Conservation (phyloP, 495 filamentous ascomycete genomes). For the Daldinia caldariorum region DNA sequence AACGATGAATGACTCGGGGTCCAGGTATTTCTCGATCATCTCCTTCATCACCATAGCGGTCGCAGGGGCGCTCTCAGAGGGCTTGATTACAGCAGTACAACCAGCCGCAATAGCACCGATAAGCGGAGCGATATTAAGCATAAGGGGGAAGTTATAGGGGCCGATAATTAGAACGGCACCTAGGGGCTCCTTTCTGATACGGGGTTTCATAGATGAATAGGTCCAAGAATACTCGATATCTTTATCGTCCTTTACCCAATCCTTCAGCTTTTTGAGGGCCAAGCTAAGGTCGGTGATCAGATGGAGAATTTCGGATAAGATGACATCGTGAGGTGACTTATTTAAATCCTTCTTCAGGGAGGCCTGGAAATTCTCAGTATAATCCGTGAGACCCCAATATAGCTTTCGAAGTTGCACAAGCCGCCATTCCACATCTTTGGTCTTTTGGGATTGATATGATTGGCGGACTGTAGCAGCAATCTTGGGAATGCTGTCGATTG, state of each 20-base stretch:
- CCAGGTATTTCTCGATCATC: constrained; percentile 76
- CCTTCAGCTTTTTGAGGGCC: constrained; percentile 75
- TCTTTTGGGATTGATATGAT: constrained; percentile 80
- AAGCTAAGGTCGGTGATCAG: constrained; percentile 81
- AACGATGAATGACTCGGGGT: constrained; percentile 77
- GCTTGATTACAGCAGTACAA: constrained; percentile 89
- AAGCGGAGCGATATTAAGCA: constrained; percentile 78
- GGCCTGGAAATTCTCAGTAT: constrained; percentile 71
- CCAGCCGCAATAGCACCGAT: constrained; percentile 93
- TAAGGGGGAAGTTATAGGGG: constrained; percentile 91
- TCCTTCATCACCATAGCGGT: constrained; percentile 82
- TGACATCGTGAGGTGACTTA: constrained; percentile 75
- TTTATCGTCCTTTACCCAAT: constrained; percentile 83
- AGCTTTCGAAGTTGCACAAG: constrained; percentile 87
- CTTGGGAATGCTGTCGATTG: constrained; percentile 70
- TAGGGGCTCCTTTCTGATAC: constrained; percentile 88
- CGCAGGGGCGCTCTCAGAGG: constrained; percentile 80
- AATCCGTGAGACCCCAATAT: constrained; percentile 90
- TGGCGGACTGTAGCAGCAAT: constrained; percentile 66
- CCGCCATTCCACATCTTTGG: constrained; percentile 81
- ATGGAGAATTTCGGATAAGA: constrained; percentile 77
- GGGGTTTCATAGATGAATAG: constrained; percentile 73
- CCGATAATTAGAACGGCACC: constrained; percentile 88
- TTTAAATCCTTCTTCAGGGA: constrained; percentile 78
- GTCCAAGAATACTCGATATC: constrained; percentile 70